Conservation (phyloP, 2,329 filamentous ascomycete species). For the Pyrenochaeta sp. region DNA sequence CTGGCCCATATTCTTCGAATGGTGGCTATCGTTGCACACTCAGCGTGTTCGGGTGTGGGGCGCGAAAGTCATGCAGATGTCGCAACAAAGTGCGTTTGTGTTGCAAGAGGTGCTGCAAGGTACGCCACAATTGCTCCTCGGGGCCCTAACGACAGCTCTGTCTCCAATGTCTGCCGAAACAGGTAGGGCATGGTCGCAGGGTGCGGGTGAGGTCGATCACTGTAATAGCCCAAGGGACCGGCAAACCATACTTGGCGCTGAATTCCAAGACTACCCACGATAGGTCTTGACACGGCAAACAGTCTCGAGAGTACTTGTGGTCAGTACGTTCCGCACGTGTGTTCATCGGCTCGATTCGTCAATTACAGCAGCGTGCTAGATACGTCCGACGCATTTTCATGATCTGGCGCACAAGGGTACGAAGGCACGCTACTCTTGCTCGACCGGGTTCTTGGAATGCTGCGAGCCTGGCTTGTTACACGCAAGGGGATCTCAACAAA, state of each 20-base stretch:
- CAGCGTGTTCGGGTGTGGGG: constrained; percentile 31
- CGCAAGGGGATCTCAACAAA: constrained; percentile 21
- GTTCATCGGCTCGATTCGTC: constrained; percentile 4
- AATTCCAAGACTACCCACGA: too few species aligned
- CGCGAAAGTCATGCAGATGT: constrained; percentile 20
- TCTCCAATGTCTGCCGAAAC: constrained; percentile 3
- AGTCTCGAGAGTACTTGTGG: background rate
- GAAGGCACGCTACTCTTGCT: constrained; percentile 22
- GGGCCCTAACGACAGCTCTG: constrained; percentile 16
- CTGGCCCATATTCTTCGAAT: constrained; percentile 6
- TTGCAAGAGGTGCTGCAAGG: constrained; percentile 28
- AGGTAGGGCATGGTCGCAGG: background rate
- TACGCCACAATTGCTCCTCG: constrained; percentile 28
- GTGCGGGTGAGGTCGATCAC: background rate
- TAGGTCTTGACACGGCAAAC: too few species aligned
- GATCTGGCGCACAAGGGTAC: constrained; percentile 20
- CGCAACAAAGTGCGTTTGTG: constrained; percentile 20
- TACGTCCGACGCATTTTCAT: constrained; percentile 22
- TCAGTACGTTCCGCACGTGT: background rate
- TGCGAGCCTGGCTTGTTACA: constrained; percentile 18
- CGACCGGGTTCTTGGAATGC: constrained; percentile 31
- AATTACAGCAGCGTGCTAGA: constrained; percentile 8
- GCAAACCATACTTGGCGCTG: too few species aligned
- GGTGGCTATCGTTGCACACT: constrained; percentile 24
- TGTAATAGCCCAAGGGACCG: background rate